Conservation (phyloP, 768 basidiomycete genomes). For the Hygrophorus russula region DNA sequence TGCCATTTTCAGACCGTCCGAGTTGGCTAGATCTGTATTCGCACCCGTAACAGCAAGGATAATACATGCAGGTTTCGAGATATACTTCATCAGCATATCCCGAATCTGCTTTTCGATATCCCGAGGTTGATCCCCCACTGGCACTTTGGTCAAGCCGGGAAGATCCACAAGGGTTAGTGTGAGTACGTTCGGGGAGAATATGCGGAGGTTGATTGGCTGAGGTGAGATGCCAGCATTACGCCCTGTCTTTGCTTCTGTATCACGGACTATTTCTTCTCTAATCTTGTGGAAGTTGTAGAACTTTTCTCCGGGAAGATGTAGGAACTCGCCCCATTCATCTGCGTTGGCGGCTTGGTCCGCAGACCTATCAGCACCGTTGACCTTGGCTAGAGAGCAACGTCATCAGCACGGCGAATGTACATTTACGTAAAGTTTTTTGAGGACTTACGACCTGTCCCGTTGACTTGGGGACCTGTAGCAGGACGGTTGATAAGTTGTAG, state of each 20-base stretch:
- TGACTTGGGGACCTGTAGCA: constrained; percentile 25
- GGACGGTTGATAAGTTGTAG: constrained; percentile 91
- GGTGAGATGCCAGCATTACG: constrained; percentile 98
- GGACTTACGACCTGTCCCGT: constrained; percentile 23
- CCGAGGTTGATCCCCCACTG: constrained; percentile 90
- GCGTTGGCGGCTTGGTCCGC: constrained; percentile 73
- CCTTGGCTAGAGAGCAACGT: constrained; percentile 22
- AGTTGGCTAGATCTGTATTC: constrained; percentile 97
- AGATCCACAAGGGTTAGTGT: constrained; percentile 97
- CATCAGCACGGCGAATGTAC: constrained; percentile 5
- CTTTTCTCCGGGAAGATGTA: constrained; percentile 93
- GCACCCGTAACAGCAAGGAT: constrained; percentile 93
- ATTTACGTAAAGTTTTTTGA: constrained; percentile 3
- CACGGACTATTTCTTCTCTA: constrained; percentile 88
- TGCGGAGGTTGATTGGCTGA: constrained; percentile 92
- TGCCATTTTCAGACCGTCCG: constrained; percentile 92
- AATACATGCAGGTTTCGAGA: constrained; percentile 91
- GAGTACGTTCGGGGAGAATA: constrained; percentile 94
- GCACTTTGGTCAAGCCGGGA: constrained; percentile 91
- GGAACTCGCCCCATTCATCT: constrained; percentile 98
- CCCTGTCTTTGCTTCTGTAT: constrained; percentile 98
- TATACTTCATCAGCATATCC: constrained; percentile 94
- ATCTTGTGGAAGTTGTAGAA: constrained; percentile 98
- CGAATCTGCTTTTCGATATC: constrained; percentile 97
- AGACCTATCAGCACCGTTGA: constrained; percentile 37